A percentile compares a stretch with the other conserved stretches of the same genome.
phyloP scores from a whole-genome alignment of 331 rosid species.

The Dryas integrifolia region DNA sequence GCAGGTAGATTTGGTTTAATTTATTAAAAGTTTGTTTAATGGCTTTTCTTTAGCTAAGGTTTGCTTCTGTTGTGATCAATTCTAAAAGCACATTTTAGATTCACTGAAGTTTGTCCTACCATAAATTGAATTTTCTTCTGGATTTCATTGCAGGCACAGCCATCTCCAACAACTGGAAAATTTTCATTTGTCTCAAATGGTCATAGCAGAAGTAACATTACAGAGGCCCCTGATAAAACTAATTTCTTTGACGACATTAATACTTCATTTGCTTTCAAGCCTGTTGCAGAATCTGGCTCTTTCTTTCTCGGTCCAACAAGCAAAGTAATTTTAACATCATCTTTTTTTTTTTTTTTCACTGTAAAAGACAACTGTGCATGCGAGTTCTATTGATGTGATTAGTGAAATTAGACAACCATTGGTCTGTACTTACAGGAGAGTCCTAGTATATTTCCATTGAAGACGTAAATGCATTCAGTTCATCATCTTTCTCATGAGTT shows the following conservation, averaged over 20 bases:
- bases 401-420: background rate
- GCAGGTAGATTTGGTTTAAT: background rate
- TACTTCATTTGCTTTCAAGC: slow-evolving; percentile 72
- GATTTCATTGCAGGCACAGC: slow-evolving; percentile 70
- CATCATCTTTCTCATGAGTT: slow-evolving; percentile 25
- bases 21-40: background rate
- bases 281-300: slow-evolving; percentile 49
- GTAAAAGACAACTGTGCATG: slow-evolving; percentile 1
- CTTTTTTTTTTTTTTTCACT: background rate
- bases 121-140: slow-evolving; percentile 32
- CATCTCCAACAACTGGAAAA: slow-evolving; percentile 94
- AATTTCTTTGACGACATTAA: slow-evolving; percentile 42
- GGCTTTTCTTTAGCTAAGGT: background rate
- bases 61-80: slow-evolving; percentile 1
- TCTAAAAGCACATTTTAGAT: background rate
- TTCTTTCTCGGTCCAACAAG: slow-evolving; percentile 53
- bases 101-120: background rate
- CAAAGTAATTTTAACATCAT: slow-evolving; percentile 50
- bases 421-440: background rate
- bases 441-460: background rate
- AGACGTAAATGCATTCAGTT: background rate
- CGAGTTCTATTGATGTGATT: slow-evolving; percentile 4
- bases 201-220: slow-evolving; percentile 33
- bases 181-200: slow-evolving; percentile 53
- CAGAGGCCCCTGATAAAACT: slow-evolving; percentile 43